Base-by-base conservation (phyloP, 129 eudicot species). In the Chrysanthemum lavandulifolium region DNA sequence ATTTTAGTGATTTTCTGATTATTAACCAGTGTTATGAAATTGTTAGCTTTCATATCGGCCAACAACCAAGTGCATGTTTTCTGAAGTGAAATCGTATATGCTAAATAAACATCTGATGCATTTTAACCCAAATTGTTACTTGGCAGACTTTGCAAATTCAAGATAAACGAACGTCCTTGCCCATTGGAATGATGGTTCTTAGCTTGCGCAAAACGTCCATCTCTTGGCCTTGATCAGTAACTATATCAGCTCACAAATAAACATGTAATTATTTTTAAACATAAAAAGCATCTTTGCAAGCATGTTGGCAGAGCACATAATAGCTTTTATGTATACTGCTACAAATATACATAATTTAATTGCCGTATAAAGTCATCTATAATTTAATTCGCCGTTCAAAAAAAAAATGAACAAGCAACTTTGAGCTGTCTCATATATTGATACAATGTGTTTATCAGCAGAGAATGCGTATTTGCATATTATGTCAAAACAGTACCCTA, bases 171-270 rank as follows among this genome's bases (percentile, higher is more conserved):
- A 9, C 88, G 84, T 55, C 91, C 91, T 75, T 86, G 88, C 18
- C 91, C 91, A 78, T 81, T 86, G 16, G 91, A 78, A 71, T 86
- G 91, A 11, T 84, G 74, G 68, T 84, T 84, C 72, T 83, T 86
- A 0, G 88, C 91, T 58, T 83, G 91, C 36, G 88, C 91, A 54
- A 88, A 83, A n/a, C 86, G 75, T 2, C 88, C 84, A 67, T 65
- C 91, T 80, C 72, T 86, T 86, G 4, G 88, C 91, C 80, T 86
- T 86, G 19, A 50, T 59, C 19, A 52, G 71, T 0, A 47, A 25
- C 10, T 16, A 0, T 45, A 48, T 76, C 54, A 76, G 51, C 19
- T 49, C 61, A n/a, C 10, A 27, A 23, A 9, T 21, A 61, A 3
- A 69, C 45, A 36, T 5, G 21, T 5, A 5, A 7, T 33, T n/a